Evolutionary conservation across 495 filamentous ascomycete species (phyloP).

Genomic region (Aspergillus cristatus): DNA sequence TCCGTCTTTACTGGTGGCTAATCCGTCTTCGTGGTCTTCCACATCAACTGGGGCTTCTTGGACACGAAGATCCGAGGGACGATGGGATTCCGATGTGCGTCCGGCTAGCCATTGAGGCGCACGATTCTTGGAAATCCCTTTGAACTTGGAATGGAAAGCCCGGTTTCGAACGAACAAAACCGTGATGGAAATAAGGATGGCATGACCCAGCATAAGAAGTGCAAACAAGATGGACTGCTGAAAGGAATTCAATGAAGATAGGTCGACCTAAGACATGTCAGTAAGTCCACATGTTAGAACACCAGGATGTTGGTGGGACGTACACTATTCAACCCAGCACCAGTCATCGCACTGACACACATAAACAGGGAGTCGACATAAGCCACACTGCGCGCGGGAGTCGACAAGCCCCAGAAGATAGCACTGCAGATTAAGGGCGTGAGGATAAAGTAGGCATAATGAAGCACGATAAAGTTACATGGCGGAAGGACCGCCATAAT

Average conservation of each 20-base stretch:
- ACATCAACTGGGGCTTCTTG: not conserved
- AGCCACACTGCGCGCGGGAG: slow-evolving; percentile 49
- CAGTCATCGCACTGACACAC: slow-evolving; percentile 70
- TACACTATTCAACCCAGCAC: slow-evolving; percentile 65
- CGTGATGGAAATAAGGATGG: slow-evolving; percentile 35
- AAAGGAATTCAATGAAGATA: slow-evolving; percentile 64
- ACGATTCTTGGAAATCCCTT: slow-evolving; percentile 44
- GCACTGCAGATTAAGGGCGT: slow-evolving; percentile 55
- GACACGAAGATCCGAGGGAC: not conserved
- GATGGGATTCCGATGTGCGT: not conserved
- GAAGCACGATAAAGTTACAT: slow-evolving; percentile 69
- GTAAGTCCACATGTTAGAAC: not conserved
- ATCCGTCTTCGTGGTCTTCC: not conserved
- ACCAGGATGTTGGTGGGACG: slow-evolving; percentile 15
- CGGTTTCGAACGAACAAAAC: slow-evolving; percentile 51
- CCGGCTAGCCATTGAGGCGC: slow-evolving; percentile 7
- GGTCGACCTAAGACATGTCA: slow-evolving; percentile 37
- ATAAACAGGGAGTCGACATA: slow-evolving; percentile 74
- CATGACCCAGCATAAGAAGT: slow-evolving; percentile 62
- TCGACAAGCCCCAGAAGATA: slow-evolving; percentile 66
- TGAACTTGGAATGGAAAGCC: slow-evolving; percentile 61
- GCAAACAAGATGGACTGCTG: slow-evolving; percentile 71
- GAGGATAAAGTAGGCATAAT: slow-evolving; percentile 69
- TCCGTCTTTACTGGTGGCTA: not conserved
- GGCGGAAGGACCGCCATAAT: slow-evolving; percentile 27